A percentile compares a stretch with the other conserved stretches of the same genome.
Evolutionary conservation across 805 yeast genomes (phyloP).

Genomic region (Yamadazyma sp.): DNA sequence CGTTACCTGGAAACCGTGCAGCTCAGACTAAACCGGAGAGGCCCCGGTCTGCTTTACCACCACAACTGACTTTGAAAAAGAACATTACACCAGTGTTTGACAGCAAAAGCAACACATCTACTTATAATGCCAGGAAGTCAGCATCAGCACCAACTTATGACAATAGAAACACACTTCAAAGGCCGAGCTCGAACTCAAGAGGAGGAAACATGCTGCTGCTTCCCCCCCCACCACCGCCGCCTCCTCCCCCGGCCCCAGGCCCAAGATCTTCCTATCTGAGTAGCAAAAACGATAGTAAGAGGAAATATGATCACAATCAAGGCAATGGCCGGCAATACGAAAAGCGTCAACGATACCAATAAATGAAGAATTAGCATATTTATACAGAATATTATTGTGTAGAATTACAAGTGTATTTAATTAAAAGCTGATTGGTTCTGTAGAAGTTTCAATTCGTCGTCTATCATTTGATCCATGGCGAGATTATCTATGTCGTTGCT

Average conservation of each 20-base stretch:
- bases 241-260: constrained; percentile 28
- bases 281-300: constrained; percentile 21
- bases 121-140: constrained; percentile 1
- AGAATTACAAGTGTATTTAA: constrained; percentile 1
- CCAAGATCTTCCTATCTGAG: constrained; percentile 17
- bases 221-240: constrained; percentile 6
- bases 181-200: no score
- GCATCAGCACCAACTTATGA: not conserved
- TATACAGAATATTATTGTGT: not conserved
- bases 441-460: constrained; percentile 13
- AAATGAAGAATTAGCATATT: not conserved
- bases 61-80: constrained; percentile 10
- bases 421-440: constrained; percentile 1
- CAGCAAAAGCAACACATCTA: constrained; percentile 3
- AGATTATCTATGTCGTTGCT: constrained; percentile 1
- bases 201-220: no score
- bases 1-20: no score
- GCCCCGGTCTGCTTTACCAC: constrained; percentile 8
- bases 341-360: constrained; percentile 7
- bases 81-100: constrained; percentile 7
- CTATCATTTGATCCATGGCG: constrained; percentile 14
- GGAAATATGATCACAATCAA: constrained; percentile 25
- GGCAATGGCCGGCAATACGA: constrained; percentile 14
- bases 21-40: not conserved
- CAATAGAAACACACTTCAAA: constrained; percentile 2